Base-by-base conservation (phyloP, 352 stramenopile species). In the Discostella stelligera region DNA sequence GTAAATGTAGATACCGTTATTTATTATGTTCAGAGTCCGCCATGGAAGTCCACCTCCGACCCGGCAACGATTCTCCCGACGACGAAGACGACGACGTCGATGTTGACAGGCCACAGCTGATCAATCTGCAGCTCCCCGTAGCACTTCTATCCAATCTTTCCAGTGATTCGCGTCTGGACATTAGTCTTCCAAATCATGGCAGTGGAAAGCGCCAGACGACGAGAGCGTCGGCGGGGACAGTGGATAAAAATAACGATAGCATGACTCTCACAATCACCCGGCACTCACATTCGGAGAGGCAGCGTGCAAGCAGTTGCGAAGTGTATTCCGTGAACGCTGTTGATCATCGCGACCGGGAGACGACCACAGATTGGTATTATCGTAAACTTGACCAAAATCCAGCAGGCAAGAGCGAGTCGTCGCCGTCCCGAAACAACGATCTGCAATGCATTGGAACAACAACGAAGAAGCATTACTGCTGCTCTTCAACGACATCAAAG, bases 281-380 rank as follows among this genome's bases (percentile, higher is more conserved):
- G 14, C 16, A 59, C 9, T 5, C 14, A 9, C n/a, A 2, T 0
- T 32, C 21, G 49, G 53, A 27, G 11, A 14, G 56, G 56, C 32
- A 66, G 7, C 52, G 20, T 18, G 0, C 50, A 41, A 16, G 18
- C 0, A 63, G 72, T 37, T 48, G 8, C 46, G 37, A 44, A 3
- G 13, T 44, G 0, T 44, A 44, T 10, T 44, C 37, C 7, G 56
- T 69, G 18, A 37, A 23, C 10, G 32, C 70, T 46, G 14, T 69
- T 52, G 16, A 52, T 25, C 20, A 74, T 41, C 30, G 10, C 48
- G 8, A n/a, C 52, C 14, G 48, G 11, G 37, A 32, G 20, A 48
- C 25, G 18, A 13, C 59, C 14, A 65, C n/a, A n/a, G 52, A 77
- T 44, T 81, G 67, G 56, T 77, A 82, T 66, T 77, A 82, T 66